A percentile compares a stretch with the other conserved stretches of the same genome.
Conservation (phyloP, 139 green algal genomes). For the Asterochloris erici region DNA sequence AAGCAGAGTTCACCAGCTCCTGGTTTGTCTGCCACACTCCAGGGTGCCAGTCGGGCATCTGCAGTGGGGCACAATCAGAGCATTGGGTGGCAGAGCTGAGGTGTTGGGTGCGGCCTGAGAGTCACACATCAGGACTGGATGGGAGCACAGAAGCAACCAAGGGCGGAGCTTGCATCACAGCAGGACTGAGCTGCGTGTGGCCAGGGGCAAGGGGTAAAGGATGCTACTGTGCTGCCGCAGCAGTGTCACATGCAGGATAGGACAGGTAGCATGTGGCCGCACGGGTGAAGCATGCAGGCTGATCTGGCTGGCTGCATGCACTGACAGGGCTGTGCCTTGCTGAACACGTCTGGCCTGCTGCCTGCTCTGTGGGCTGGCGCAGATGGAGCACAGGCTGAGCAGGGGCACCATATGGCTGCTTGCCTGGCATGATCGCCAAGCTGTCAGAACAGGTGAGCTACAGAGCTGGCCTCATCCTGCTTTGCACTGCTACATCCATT, state of each 20-base stretch:
- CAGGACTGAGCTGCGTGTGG: not conserved
- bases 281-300: too few species aligned
- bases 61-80: too few species aligned
- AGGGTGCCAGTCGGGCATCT: slow-evolving; percentile 14
- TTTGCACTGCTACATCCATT: too few species aligned
- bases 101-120: not conserved
- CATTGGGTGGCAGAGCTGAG: not conserved
- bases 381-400: not conserved
- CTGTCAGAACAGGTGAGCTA: too few species aligned
- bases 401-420: not conserved
- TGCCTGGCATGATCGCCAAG: too few species aligned
- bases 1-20: slow-evolving; percentile 2
- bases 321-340: not conserved
- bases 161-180: not conserved
- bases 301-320: not conserved
- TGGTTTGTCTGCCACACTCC: not conserved
- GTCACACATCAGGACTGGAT: not conserved
- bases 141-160: not conserved
- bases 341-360: not conserved
- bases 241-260: not conserved
- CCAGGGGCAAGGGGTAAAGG: not conserved
- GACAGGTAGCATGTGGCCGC: not conserved
- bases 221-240: not conserved
- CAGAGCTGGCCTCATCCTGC: too few species aligned
- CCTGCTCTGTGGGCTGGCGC: not conserved